Evolutionary conservation across 345 rosid species (phyloP), one percentile per base, ranked within the genome.

Genomic region (Odontarrhena argentea): DNA sequence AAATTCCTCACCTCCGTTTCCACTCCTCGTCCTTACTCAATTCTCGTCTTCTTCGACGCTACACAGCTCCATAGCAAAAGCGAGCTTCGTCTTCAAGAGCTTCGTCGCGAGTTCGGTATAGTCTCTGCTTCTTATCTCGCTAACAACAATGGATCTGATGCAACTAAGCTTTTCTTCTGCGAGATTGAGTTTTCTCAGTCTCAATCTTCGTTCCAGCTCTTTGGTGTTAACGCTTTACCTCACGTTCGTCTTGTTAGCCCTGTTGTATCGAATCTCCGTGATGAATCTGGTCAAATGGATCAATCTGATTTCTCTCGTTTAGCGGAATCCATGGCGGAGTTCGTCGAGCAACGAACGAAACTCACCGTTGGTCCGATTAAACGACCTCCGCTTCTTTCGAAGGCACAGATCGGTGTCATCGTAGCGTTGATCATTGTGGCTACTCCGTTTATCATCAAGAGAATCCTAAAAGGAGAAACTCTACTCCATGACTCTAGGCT

Each of bases 1-100:
- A 91, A 86, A 43, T 94, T 88, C 84, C 64, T 94, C 53, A 80
- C 86, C 64, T 85, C 98, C 28, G 62, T 77, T 14, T 80, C 77
- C 43, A 68, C 87, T 7, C 96, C 97, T 0, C 88, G 97, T 5
- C 85, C 93, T 11, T 91, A 88, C 82, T 77, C 83, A 0, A 53
- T 88, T 50, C 76, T 94, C 80, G 68, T 94, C 78, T 94, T 88
- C 91, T 94, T 94, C 79, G 97, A 91, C 66, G 96, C 97, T 50
- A 58, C 66, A 12, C 92, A 88, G 65, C 79, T 74, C 71, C 79
- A 75, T 47, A 75, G 76, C 55, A 91, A 91, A 73, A 2, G 66
- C 34, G 96, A 93, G 60, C 98, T 86, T 67, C 98, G 73, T 69
- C 87, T 94, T 38, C 77, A 60, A 8, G 83, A 87, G 7, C 85